phyloP scores from a whole-genome alignment of 2,329 filamentous ascomycete genomes.

The Blastomyces parvus region DNA sequence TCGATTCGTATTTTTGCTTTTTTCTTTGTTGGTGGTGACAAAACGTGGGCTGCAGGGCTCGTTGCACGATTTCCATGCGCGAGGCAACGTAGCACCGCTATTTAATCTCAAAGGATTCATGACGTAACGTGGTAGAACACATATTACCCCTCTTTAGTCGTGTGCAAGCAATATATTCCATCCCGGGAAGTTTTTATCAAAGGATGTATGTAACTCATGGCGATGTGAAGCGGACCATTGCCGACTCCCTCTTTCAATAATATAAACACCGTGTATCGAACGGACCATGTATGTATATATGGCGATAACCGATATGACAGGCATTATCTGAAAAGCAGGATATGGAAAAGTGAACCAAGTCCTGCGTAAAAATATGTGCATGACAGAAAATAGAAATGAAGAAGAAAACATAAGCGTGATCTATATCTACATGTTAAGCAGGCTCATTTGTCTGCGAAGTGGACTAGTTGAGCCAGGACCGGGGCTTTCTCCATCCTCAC shows the following conservation, averaged over 20 bases:
- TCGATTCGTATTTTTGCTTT: background rate
- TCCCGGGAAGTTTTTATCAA: background rate
- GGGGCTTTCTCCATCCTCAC: conserved; percentile 52
- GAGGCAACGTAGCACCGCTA: background rate
- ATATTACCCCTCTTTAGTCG: background rate
- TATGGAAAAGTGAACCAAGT: background rate
- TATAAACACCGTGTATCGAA: background rate
- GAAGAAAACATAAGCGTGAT: background rate
- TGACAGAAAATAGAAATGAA: background rate
- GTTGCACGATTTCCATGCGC: background rate
- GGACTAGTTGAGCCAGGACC: conserved; percentile 56
- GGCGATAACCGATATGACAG: background rate
- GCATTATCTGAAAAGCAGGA: background rate
- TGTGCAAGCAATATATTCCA: background rate
- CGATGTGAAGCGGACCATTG: background rate
- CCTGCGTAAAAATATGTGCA: background rate
- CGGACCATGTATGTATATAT: background rate
- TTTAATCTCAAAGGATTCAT: background rate
- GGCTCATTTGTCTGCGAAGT: conserved; percentile 62
- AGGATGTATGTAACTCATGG: background rate
- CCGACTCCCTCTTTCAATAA: background rate
- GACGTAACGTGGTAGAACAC: background rate
- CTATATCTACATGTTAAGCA: conserved; percentile 50
- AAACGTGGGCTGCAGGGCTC: background rate
- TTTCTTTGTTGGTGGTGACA: background rate